Evolutionary conservation across 257 asterid genomes (phyloP), one percentile per base, ranked within the genome.

Genomic region (Agastache rugosa): DNA sequence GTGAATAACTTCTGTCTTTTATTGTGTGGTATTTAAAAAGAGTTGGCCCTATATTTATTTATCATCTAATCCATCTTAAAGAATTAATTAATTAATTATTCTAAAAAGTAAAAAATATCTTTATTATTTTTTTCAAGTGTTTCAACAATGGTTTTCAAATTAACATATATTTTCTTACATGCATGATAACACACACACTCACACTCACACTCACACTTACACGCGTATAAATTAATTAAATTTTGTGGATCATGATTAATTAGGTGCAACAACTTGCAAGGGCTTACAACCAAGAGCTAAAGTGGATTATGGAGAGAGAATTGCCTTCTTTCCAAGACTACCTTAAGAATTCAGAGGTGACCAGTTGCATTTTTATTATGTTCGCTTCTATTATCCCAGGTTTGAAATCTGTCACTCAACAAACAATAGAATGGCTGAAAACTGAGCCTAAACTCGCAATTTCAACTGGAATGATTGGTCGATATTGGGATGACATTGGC

Each of bases 291-390:
- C 9, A 65, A n/a, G 78, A 78, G 71, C 44, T 56, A 14, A 34
- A 45, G 63, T 78, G 82, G 82, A 25, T 72, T 61, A 22, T 42
- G 50, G 71, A 55, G 16, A 23, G 69, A 23, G 7, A 71, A 3
- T 1, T 66, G 59, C 82, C 78, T 12, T 10, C 42, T 3, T 78
- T 64, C 53, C 68, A 72, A 14, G 78, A 78, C 7, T 78, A 72
- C 8, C 3, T 31, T 1, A 22, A 19, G 6, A 78, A 72, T 25
- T 54, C 74, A 0, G 37, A 64, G 42, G 3, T 66, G 4, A 78
- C 78, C 0, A 66, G 82, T 12, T 10, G 59, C 11, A n/a, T 70
- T 11, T 17, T 16, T 7, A 0, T 70, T 5, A 55, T 78, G 58
- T 64, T 20, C 5, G 12, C 61, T 4, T 8, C 70, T 2, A 14